phyloP scores from a whole-genome alignment of 2,329 filamentous ascomycete genomes.

The Colletotrichum destructivum region DNA sequence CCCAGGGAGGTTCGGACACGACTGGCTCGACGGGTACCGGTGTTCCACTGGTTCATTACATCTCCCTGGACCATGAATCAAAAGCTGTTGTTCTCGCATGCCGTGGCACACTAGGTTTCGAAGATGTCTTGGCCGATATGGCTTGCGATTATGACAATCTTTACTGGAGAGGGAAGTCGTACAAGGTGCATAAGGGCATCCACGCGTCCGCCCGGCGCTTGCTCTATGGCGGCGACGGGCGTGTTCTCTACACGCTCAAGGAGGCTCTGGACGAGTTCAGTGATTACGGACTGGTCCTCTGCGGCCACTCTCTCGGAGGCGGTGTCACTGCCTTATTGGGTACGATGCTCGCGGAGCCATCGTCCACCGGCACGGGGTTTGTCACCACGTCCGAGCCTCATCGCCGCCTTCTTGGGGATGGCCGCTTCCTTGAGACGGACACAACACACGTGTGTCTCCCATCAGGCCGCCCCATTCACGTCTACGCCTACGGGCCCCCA shows the following conservation, averaged over 20 bases:
- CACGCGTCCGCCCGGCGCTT: conserved; percentile 79
- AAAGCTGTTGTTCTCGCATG: conserved; percentile 82
- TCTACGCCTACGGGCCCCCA: conserved; percentile 84
- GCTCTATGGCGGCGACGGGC: conserved; percentile 76
- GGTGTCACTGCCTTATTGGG: conserved; percentile 79
- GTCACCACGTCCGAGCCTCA: conserved; percentile 71
- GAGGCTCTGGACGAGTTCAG: conserved; percentile 76
- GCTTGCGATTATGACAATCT: conserved; percentile 81
- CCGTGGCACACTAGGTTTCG: conserved; percentile 80
- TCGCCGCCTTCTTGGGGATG: conserved; percentile 56
- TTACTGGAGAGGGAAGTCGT: conserved; percentile 73
- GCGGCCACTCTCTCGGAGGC: conserved; percentile 79
- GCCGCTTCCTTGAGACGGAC: conserved; percentile 41
- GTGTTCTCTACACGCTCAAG: conserved; percentile 76
- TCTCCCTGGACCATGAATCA: conserved; percentile 79
- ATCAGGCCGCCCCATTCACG: conserved; percentile 79
- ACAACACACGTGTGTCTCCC: conserved; percentile 68
- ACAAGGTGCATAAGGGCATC: conserved; percentile 82
- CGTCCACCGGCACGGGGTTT: conserved; percentile 69
- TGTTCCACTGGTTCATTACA: conserved; percentile 80
- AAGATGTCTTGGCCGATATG: conserved; percentile 81
- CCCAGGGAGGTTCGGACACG: conserved; percentile 76
- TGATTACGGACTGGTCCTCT: conserved; percentile 79
- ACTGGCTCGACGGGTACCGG: conserved; percentile 76
- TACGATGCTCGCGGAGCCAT: conserved; percentile 78